These are phyloP conservation scores for Kodamaea kaohsiungensis DNA, from an alignment of 805 yeast genomes.

Conservation along the genomic window DNA sequence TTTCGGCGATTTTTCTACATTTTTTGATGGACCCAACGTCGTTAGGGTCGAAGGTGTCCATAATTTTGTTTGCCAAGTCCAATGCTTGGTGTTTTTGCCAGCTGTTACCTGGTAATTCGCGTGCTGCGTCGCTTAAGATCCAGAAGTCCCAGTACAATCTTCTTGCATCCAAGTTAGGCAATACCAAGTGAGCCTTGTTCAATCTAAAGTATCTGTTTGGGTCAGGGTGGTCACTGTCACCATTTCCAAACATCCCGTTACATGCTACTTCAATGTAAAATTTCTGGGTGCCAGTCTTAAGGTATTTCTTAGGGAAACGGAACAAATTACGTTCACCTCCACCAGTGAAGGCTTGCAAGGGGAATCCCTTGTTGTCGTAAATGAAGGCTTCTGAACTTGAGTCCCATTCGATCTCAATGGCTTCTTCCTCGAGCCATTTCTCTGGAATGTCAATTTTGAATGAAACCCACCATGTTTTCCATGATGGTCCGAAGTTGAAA, in stretches of 20 bases:
- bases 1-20: slow-evolving; percentile 67
- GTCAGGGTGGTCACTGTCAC: slow-evolving; percentile 68
- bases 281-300: slow-evolving; percentile 51
- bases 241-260: slow-evolving; percentile 88
- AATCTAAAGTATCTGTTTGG: slow-evolving; percentile 71
- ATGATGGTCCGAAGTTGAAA: slow-evolving; percentile 85
- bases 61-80: slow-evolving; percentile 74
- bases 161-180: slow-evolving; percentile 80
- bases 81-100: slow-evolving; percentile 87
- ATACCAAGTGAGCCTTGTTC: slow-evolving; percentile 70
- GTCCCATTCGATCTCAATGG: slow-evolving; percentile 78
- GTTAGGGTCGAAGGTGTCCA: slow-evolving; percentile 77
- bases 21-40: slow-evolving; percentile 56
- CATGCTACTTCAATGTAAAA: slow-evolving; percentile 90
- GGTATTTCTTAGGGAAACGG: slow-evolving; percentile 51
- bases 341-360: slow-evolving; percentile 82
- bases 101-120: slow-evolving; percentile 72
- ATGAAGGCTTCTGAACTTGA: slow-evolving; percentile 83
- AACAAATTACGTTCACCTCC: slow-evolving; percentile 81
- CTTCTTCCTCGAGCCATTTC: slow-evolving; percentile 53
- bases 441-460: slow-evolving; percentile 64
- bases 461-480: slow-evolving; percentile 96
- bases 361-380: slow-evolving; percentile 65
- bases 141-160: slow-evolving; percentile 78
- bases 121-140: slow-evolving; percentile 87